Base-by-base conservation (phyloP, 306 rosid genomes). In the Malus fusca region DNA sequence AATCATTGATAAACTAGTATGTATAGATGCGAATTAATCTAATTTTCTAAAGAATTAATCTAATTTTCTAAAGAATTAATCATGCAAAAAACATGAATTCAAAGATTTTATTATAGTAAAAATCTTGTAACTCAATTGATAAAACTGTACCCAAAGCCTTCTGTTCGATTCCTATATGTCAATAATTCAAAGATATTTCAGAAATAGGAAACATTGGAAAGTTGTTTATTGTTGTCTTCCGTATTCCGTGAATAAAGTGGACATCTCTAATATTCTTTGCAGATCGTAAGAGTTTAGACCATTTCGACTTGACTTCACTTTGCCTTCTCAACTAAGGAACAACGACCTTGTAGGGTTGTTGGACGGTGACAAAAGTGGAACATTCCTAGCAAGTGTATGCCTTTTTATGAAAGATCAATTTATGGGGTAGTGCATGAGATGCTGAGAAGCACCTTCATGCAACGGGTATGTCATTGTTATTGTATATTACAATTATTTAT, bases 271-370 rank as follows among this genome's bases (percentile, higher is more conserved):
- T 42, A 60, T 73, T 60, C 69, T 43, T 73, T 60, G 69, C 69
- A 8, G 59, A 26, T 28, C 58, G 61, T 23, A 37, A 10, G 6
- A 30, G 40, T 37, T 56, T 5, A 59, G 44, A 33, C 68, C 53
- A 40, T 23, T 60, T 35, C 19, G 55, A 58, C 6, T 55, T 58
- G 25, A 59, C 55, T 11, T 31, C 40, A 51, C 55, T 15, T 55
- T 71, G 66, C 75, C 75, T 71, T 71, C 31, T 21, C 33, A n/a
- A 33, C 56, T 28, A 73, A 73, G 77, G 28, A 73, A 59, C 68
- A 17, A 43, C 6, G 21, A 59, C 68, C 42, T 11, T 42, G 19
- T 73, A 4, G 15, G 42, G 68, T 11, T 25, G 35, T 73, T 73
- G 55, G 21, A 9, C 55, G 6, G 17, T 59, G 68, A 59, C 26